Conservation (phyloP, 345 rosid species). For the Cardamine chenopodiifolia region DNA sequence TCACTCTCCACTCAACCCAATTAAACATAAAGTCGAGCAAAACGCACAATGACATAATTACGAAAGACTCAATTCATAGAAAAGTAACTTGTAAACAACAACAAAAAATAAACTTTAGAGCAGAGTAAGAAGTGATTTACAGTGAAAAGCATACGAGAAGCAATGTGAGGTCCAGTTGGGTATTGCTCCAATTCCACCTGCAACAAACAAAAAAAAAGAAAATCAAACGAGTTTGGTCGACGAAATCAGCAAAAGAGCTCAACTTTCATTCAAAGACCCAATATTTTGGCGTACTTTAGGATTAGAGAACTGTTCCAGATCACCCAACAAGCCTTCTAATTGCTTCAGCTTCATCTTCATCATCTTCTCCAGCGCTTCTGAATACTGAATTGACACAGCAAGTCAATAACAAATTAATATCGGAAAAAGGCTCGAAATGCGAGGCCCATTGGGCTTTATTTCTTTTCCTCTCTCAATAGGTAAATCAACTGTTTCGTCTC, state of each 20-base stretch:
- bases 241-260: neutral
- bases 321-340: slow-evolving; percentile 76
- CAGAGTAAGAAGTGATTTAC: slow-evolving; percentile 40
- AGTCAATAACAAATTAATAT: neutral
- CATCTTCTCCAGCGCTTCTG: slow-evolving; percentile 33
- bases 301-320: slow-evolving; percentile 69
- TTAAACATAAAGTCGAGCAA: neutral
- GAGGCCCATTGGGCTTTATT: slow-evolving; percentile 35
- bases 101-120: slow-evolving; percentile 29
- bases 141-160: slow-evolving; percentile 91
- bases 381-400: neutral
- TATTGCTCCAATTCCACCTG: slow-evolving; percentile 96
- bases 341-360: slow-evolving; percentile 99
- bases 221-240: slow-evolving; percentile 3
- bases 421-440: neutral
- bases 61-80: slow-evolving; percentile 12
- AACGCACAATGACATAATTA: neutral
- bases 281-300: slow-evolving; percentile 58
- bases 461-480: neutral
- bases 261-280: neutral
- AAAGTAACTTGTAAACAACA: neutral
- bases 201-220: neutral
- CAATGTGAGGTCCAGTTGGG: slow-evolving; percentile 95
- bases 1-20: neutral
- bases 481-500: neutral